phyloP scores from a whole-genome alignment of 345 rosid genomes.

The Camelina laxa region DNA sequence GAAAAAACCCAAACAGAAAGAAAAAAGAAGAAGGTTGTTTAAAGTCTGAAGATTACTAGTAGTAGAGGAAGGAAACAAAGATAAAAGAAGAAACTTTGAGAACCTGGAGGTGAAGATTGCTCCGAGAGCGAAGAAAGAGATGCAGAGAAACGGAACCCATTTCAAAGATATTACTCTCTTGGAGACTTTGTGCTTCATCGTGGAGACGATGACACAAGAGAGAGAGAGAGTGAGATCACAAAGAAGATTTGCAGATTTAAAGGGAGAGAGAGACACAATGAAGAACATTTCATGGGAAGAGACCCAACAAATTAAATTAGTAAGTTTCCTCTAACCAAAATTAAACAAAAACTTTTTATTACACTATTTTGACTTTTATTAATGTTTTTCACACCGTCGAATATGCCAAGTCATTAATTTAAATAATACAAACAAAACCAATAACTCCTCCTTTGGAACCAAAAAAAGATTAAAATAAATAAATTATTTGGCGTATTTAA shows the following conservation, averaged over 20 bases:
- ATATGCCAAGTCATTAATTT: conserved; percentile 10
- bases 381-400: conserved; percentile 16
- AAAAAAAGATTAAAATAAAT: too few species aligned
- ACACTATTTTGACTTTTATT: conserved; percentile 18
- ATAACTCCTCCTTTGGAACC: not conserved
- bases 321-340: conserved; percentile 11
- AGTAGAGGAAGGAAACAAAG: conserved; percentile 1
- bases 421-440: not conserved
- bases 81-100: not conserved
- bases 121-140: conserved; percentile 75
- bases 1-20: not conserved
- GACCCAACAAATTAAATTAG: not conserved
- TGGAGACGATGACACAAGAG: conserved; percentile 10
- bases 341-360: not conserved
- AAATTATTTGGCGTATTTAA: not conserved
- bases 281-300: conserved; percentile 11
- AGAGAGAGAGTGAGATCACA: conserved; percentile 17
- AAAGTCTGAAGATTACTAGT: conserved; percentile 1
- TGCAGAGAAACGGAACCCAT: conserved; percentile 86
- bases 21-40: not conserved
- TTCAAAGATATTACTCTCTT: conserved; percentile 52
- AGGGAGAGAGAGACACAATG: not conserved
- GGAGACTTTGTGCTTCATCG: conserved; percentile 68
- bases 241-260: conserved; percentile 18
- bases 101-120: conserved; percentile 76